Conservation (phyloP, 2,329 filamentous ascomycete species). For the Rhynchosporium graminicola region DNA sequence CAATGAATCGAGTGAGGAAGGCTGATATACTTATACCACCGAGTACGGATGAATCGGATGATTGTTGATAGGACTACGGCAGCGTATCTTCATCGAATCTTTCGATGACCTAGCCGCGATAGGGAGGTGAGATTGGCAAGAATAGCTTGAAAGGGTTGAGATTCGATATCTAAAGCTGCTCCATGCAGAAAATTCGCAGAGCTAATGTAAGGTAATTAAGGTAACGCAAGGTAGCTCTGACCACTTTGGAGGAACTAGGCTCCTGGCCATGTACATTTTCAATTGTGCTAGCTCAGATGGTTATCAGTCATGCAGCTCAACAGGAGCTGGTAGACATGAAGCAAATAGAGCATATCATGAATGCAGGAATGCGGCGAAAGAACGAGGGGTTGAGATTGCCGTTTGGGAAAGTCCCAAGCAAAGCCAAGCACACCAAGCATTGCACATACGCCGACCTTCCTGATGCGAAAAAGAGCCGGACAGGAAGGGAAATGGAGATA, state of each 20-base stretch:
- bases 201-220: slow-evolving; percentile 1
- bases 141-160: background rate
- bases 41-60: background rate
- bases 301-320: background rate
- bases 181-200: background rate
- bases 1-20: background rate
- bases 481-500: background rate
- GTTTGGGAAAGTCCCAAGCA: slow-evolving; percentile 12
- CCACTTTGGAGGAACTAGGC: background rate
- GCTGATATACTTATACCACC: too few species aligned
- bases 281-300: background rate
- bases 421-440: slow-evolving; percentile 9
- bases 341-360: background rate
- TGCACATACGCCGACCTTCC: background rate
- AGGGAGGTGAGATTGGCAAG: slow-evolving; percentile 10
- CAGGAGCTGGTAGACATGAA: background rate
- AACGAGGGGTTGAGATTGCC: background rate
- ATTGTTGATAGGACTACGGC: background rate
- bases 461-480: background rate
- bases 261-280: background rate
- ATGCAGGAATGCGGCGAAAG: background rate
- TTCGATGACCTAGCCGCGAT: background rate
- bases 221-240: background rate
- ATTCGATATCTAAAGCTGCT: background rate
- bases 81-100: slow-evolving; percentile 4